These are phyloP conservation scores for Phytophthora podocarpi DNA, from an alignment of 352 stramenopile species.

Conservation along the genomic window DNA sequence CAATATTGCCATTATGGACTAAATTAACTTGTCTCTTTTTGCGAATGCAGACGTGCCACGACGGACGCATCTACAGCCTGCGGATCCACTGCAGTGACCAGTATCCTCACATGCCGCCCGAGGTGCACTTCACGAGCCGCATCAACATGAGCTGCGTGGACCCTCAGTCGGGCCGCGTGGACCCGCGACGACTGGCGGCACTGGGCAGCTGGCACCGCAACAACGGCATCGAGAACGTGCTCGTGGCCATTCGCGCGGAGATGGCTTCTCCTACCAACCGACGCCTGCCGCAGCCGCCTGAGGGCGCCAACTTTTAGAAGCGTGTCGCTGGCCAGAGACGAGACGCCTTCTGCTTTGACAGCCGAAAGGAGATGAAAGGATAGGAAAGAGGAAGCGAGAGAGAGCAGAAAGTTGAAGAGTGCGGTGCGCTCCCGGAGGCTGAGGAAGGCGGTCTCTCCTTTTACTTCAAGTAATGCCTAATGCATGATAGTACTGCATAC, in stretches of 20 bases:
- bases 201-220: constrained; percentile 88
- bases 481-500: constrained; percentile 43
- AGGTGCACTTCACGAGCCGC: constrained; percentile 95
- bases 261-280: constrained; percentile 90
- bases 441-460: constrained; percentile 5
- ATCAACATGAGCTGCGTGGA: constrained; percentile 99
- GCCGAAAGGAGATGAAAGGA: constrained; percentile 9
- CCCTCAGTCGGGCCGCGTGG: constrained; percentile 80
- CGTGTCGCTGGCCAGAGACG: constrained; percentile 13
- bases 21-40: not conserved
- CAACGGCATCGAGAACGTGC: constrained; percentile 90
- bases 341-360: constrained; percentile 11
- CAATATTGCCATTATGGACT: not conserved
- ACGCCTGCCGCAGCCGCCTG: constrained; percentile 90
- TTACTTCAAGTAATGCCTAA: constrained; percentile 37
- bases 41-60: constrained; percentile 90
- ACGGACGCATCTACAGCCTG: constrained; percentile 97
- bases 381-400: constrained; percentile 8
- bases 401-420: constrained; percentile 1
- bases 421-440: constrained; percentile 3
- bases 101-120: constrained; percentile 94
- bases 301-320: constrained; percentile 92
- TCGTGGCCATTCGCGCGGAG: constrained; percentile 89
- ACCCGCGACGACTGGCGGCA: constrained; percentile 68
- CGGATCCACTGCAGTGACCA: constrained; percentile 93